Base-by-base conservation (phyloP, 139 green algal genomes). In the Closterium sp. region DNA sequence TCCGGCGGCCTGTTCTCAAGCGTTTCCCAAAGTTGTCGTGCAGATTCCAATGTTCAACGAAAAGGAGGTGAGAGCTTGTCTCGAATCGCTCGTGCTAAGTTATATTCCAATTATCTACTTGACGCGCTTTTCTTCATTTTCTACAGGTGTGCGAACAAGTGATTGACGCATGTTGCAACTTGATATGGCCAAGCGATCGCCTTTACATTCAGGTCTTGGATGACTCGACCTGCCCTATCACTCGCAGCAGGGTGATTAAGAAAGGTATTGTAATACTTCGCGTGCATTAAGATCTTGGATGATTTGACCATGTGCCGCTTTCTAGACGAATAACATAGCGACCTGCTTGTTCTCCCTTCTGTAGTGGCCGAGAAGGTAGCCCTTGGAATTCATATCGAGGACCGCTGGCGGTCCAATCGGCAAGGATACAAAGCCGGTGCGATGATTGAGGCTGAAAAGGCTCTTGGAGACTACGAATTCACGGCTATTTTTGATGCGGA, bases 31-130 rank as follows among this genome's bases (percentile, higher is more conserved):
- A 93, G 97, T 99, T n/a, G 96, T 97, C 9, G 95, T 99, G 30
- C 97, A 99, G 95, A 96, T 99, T 69, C 97, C 97, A 30, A 99
- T 98, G 97, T 98, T 98, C 95, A 99, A 99, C 90, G 97, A 99
- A 35, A 87, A 66, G 23, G 86, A 90, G 66, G 86, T 93, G 33
- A 90, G 33, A 23, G 31, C 21, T 28, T 76, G 55, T 19, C 2
- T 3, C 55, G 25, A 16, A 76, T 76, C 25, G 12, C 2, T 76
- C 4, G 23, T 76, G 1, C 55, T 2, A 76, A 76, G 0, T 1
- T 28, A 28, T 76, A 76, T 76, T 3, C 7, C 55, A 0, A 6
- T 19, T 28, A 76, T 19, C 16, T 76, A 19, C 25, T 28, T 76
- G 55, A 76, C 55, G 16, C 16, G 16, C 12, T 76, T 10, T 33